These are phyloP conservation scores for Pyrrhoderma lamaoense DNA, from an alignment of 1,284 basidiomycete species.

Conservation along the genomic window DNA sequence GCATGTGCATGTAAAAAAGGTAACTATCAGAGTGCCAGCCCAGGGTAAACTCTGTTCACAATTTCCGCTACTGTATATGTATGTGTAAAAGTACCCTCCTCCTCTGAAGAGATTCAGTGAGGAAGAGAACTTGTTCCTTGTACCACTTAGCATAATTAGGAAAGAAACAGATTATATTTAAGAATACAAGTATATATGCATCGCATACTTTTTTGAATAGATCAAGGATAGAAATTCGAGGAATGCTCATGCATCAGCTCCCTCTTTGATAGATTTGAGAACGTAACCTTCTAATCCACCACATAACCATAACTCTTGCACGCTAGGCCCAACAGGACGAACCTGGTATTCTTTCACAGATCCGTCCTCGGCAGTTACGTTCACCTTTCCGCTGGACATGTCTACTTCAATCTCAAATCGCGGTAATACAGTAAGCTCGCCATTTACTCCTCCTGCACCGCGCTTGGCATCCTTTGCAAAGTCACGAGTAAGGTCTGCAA, in stretches of 20 bases:
- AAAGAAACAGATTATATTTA: neutral
- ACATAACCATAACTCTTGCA: constrained; percentile 88
- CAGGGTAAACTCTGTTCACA: no score
- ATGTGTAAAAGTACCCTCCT: no score
- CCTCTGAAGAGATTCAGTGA: no score
- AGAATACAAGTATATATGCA: constrained; percentile 9
- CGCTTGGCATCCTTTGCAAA: constrained; percentile 71
- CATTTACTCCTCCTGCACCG: constrained; percentile 68
- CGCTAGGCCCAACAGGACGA: constrained; percentile 77
- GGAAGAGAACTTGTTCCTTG: neutral
- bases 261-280: constrained; percentile 55
- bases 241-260: constrained; percentile 18
- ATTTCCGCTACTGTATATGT: no score
- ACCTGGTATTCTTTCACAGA: constrained; percentile 55
- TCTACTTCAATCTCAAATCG: constrained; percentile 60
- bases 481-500: constrained; percentile 72
- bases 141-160: neutral
- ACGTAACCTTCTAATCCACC: constrained; percentile 77
- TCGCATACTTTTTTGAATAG: neutral
- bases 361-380: constrained; percentile 40
- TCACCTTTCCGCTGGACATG: constrained; percentile 63
- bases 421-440: constrained; percentile 76
- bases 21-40: no score
- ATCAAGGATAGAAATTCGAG: neutral
- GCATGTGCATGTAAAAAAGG: no score